Evolutionary conservation across 2,329 filamentous ascomycete genomes (phyloP), one percentile per base, ranked within the genome.

Genomic region (Aureobasidium uvarum): DNA sequence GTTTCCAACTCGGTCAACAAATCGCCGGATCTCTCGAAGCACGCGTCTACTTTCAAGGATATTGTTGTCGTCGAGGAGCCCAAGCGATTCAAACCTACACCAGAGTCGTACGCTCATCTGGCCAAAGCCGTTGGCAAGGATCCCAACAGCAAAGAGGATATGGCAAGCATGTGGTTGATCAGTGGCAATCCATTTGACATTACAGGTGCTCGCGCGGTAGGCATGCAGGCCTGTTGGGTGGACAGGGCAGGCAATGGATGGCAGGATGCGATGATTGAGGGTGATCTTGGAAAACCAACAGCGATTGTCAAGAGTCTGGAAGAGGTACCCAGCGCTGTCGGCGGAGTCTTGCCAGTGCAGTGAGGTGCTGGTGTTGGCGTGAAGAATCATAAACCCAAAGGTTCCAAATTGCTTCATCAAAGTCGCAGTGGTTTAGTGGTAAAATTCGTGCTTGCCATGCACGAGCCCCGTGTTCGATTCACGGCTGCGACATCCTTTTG

Each of bases 161-260:
- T 81, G 68, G 76, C 73, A 1, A 77, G 83, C 31, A 80, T 91
- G 16, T 91, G 89, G 87, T 75, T 92, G 8, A 81, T 93, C 6
- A 89, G 84, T 69, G 84, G 85, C 1, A 92, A 92, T 72, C 86
- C 89, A 2, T 92, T 92, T 72, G 89, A 92, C 73, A 78, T 89
- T 18, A 82, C 86, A 0, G 89, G 90, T 0, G 86, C 89, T 0
- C 81, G 80, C 67, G 80, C 80, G 1, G 80, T 82, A 5, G 89
- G 89, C 0, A 77, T 91, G 77, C 81, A 83, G 70, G 83, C 86
- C 28, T 85, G 82, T 14, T 92, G 87, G 86, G 83, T 92, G 6
- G 87, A 91, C 76, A 78, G 89, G 31, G 75, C 73, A 16, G 83
- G 84, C 0, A 79, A 75, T 10, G 88, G 88, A 2, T 92, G 89